Evolutionary conservation across 768 basidiomycete species (phyloP).

Genomic region (Pleurotus ostreatus): DNA sequence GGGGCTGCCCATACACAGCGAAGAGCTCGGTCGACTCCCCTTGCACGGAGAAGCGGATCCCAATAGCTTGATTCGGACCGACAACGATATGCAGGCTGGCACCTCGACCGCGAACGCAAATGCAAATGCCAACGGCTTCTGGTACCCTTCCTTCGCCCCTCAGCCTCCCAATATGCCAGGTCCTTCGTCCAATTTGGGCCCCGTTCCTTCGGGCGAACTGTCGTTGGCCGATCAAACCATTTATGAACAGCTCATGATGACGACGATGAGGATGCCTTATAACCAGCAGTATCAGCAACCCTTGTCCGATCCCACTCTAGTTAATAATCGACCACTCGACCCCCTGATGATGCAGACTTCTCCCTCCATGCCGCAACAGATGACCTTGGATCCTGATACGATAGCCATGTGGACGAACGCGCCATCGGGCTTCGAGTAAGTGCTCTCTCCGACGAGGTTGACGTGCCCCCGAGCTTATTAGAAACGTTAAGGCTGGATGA

Average conservation of each 20-base stretch:
- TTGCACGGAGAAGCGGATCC: slow-evolving; percentile 38
- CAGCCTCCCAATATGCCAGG: neutral
- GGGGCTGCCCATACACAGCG: slow-evolving; percentile 50
- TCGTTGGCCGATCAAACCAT: neutral
- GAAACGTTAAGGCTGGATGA: slow-evolving; percentile 30
- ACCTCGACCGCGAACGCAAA: neutral
- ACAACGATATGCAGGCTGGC: slow-evolving; percentile 18
- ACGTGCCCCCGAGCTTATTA: neutral
- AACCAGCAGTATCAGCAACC: slow-evolving; percentile 1
- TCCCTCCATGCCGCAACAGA: slow-evolving; percentile 17
- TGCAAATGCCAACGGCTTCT: neutral
- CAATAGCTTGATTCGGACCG: slow-evolving; percentile 2
- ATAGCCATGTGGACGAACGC: slow-evolving; percentile 63
- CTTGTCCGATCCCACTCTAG: neutral
- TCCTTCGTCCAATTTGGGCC: neutral
- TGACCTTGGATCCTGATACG: slow-evolving; percentile 42
- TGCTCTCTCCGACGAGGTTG: slow-evolving; percentile 3
- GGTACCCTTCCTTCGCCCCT: neutral
- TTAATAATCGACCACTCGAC: neutral
- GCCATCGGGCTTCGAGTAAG: slow-evolving; percentile 59
- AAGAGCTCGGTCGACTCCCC: slow-evolving; percentile 55
- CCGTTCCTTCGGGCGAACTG: neutral
- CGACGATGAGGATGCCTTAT: slow-evolving; percentile 1
- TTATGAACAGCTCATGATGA: neutral
- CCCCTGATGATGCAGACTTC: slow-evolving; percentile 14